Conservation (phyloP, 208 protist species). For the Acanthamoeba lenticulata region DNA sequence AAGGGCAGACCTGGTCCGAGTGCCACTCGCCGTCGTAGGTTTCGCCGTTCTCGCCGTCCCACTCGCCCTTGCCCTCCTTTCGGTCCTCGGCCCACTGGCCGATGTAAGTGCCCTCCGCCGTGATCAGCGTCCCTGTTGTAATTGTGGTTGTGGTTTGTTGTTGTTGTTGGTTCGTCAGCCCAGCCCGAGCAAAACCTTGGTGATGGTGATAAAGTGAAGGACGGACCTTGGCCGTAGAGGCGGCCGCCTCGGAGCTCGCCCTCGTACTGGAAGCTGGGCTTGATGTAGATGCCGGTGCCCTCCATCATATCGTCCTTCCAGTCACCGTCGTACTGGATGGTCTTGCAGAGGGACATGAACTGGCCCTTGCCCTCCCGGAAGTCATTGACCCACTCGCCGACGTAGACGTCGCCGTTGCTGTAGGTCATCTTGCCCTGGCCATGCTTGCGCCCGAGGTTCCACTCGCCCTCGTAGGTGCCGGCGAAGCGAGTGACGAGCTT, state of each 20-base stretch:
- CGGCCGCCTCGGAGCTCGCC: neutral
- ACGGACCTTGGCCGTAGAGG: neutral
- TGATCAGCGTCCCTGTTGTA: neutral
- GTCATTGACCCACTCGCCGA: neutral
- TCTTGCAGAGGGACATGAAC: neutral
- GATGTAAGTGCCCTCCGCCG: neutral
- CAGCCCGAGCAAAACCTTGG: too few relatives aligned
- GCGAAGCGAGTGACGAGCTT: neutral
- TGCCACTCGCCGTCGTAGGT: conserved; percentile 42
- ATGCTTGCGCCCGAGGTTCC: neutral
- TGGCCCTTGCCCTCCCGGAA: neutral
- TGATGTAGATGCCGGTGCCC: neutral
- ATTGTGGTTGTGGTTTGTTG: neutral
- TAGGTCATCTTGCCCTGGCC: conserved; percentile 34
- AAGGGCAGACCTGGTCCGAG: neutral
- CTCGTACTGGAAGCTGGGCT: neutral
- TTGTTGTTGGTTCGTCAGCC: too few relatives aligned
- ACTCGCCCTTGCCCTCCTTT: conserved; percentile 27
- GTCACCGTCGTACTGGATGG: conserved; percentile 11
- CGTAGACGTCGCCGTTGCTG: neutral
- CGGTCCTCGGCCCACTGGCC: conserved; percentile 9
- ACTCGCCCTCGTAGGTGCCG: neutral
- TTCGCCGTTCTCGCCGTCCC: neutral
- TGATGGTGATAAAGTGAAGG: neutral
- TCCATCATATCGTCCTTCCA: conserved; percentile 43